phyloP scores from a whole-genome alignment of 345 rosid genomes.

The Salix suchowensis region DNA sequence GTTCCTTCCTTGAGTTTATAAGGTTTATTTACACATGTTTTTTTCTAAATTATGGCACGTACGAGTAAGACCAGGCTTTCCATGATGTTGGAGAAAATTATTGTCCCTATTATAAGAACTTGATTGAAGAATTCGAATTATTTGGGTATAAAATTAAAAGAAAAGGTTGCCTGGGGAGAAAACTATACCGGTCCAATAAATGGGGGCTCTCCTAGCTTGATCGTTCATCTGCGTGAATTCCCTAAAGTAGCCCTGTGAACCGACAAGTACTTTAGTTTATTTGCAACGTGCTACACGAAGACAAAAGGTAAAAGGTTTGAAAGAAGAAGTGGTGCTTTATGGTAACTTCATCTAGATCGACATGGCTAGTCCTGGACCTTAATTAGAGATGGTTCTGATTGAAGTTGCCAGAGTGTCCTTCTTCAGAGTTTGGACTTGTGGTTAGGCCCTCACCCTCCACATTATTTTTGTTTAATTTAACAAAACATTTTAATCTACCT shows the following conservation, averaged over 20 bases:
- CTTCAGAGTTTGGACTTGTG: not conserved
- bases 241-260: conserved; percentile 2
- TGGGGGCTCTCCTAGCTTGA: not conserved
- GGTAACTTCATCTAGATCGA: too few species aligned
- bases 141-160: too few species aligned
- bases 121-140: too few species aligned
- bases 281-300: not conserved
- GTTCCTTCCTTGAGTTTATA: not conserved
- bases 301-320: not conserved
- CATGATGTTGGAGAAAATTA: too few species aligned
- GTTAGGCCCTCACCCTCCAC: not conserved
- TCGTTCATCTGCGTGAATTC: not conserved
- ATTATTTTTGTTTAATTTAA: not conserved
- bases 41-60: not conserved
- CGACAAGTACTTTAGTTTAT: conserved; percentile 8
- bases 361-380: too few species aligned
- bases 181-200: not conserved
- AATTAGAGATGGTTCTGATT: too few species aligned
- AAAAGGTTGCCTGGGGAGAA: not conserved
- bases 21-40: not conserved
- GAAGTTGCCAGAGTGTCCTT: too few species aligned
- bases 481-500: too few species aligned
- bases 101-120: too few species aligned
- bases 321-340: not conserved
- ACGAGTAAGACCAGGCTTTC: not conserved